Base-by-base conservation (phyloP, 2,329 filamentous ascomycete species). In the Scedosporium dehoogii region DNA sequence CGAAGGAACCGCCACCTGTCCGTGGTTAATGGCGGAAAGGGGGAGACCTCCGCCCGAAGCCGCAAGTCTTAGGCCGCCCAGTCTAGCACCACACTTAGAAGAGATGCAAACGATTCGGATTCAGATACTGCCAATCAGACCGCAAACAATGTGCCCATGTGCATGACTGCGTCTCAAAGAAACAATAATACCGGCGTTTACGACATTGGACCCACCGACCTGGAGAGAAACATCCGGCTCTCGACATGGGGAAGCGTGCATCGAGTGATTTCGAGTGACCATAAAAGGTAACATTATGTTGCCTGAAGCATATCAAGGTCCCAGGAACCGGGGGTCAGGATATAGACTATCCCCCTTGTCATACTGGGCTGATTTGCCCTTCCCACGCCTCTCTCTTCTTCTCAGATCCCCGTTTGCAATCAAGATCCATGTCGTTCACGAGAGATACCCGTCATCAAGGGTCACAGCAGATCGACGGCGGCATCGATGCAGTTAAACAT, bases 401-500 rank as follows among this genome's bases (percentile, higher is more conserved):
- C 51, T 6, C 58, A 62, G 58, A 33, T 55, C 48, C 58, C 65
- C 64, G 65, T 66, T 67, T 67, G 65, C 65, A 64, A 33, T 53
- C 58, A 33, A 23, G 51, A 27, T 55, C 23, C 12, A 25, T 14
- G 51, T 12, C 63, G 63, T 63, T 59, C 55, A 62, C 61, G 53
- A 58, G 65, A 64, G 23, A 23, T 55, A 64, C 63, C 63, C 63
- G 64, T 64, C 62, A 60, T 55, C 64, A 58, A 62, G 67, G 66
- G 61, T 61, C 64, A 68, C 68, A 63, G 58, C 67, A 63, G 65
- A 61, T 62, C 65, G 61, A 57, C 61, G 63, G 64, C 63, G 60
- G 62, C 63, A 65, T 67, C 67, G 66, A 69, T 65, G 67, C 65
- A 65, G 67, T 67, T 65, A 64, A 63, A 68, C 66, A 62, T 63